Evolutionary conservation across 768 basidiomycete species (phyloP), one percentile per base, ranked within the genome.

Genomic region (Candolleomyces aberdarensis): DNA sequence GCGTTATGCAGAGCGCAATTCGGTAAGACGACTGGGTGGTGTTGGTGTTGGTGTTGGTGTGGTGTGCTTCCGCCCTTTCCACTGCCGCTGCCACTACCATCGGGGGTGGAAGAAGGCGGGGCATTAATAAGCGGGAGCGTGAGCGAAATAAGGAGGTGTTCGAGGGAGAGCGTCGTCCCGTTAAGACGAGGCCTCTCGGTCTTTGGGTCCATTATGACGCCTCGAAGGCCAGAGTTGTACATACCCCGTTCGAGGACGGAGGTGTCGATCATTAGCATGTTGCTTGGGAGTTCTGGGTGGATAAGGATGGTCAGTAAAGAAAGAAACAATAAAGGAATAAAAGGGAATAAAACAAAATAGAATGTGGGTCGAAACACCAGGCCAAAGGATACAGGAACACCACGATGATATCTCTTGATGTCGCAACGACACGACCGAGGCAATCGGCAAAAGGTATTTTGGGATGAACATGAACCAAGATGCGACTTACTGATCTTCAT

Each of bases 401-500:
- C 26, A 26, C 26, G 26, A 26, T 26, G 26, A 26, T 26, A 26
- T 26, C 26, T 26, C 26, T 26, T 26, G 26, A 3, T 26, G 26
- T 26, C 26, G 26, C 26, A 26, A 26, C 26, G 26, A 26, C 26
- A 26, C 3, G 26, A 26, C 26, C 26, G 26, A 26, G 26, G 26
- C 26, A 26, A 26, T 26, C 26, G 26, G 26, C 26, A 26, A 26
- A 26, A 26, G 26, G 26, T 26, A 26, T 26, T 26, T 26, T 26
- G n/a, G 11, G 32, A 4, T n/a, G 7, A 52, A 36, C 22, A 15
- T 43, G 62, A 62, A 40, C 32, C 26, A 26, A 26, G 22, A 46
- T 22, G 19, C 50, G 44, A 60, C 89, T 67, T 68, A 92, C 91
- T 88, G 68, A 92, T 89, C 73, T 85, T 86, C 83, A 92, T 87